phyloP scores from a whole-genome alignment of 805 yeast genomes.

The Nakazawaea molendinolei region DNA sequence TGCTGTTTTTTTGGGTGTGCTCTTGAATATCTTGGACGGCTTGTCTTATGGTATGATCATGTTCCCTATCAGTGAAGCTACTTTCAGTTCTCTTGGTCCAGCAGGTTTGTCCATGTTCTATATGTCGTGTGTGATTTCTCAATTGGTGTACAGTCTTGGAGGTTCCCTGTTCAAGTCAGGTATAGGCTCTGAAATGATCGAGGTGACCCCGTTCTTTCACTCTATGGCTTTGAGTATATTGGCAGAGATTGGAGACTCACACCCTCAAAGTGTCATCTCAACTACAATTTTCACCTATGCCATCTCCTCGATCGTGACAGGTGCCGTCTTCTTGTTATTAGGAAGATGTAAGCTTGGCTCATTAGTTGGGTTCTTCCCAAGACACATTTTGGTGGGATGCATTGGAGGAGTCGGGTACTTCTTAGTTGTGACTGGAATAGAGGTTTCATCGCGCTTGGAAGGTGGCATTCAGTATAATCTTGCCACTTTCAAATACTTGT shows the following conservation, averaged over 20 bases:
- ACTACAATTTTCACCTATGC: slow-evolving; percentile 88
- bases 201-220: slow-evolving; percentile 97
- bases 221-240: slow-evolving; percentile 80
- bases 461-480: slow-evolving; percentile 62
- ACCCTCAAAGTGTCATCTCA: slow-evolving; percentile 53
- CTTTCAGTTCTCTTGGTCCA: slow-evolving; percentile 75
- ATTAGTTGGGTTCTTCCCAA: slow-evolving; percentile 89
- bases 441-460: slow-evolving; percentile 78
- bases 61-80: slow-evolving; percentile 81
- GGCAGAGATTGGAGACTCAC: slow-evolving; percentile 41
- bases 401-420: slow-evolving; percentile 98
- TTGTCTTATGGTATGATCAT: slow-evolving; percentile 96
- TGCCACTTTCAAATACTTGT: slow-evolving; percentile 43
- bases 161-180: slow-evolving; percentile 86
- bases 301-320: slow-evolving; percentile 78
- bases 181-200: slow-evolving; percentile 98
- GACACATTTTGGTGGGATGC: slow-evolving; percentile 94
- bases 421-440: slow-evolving; percentile 82
- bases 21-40: slow-evolving; percentile 86
- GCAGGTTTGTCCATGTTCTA: slow-evolving; percentile 93
- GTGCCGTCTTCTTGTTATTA: slow-evolving; percentile 65
- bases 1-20: slow-evolving; percentile 76
- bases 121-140: slow-evolving; percentile 84
- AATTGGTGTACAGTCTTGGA: slow-evolving; percentile 81
- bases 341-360: slow-evolving; percentile 81